Conservation (phyloP, 148 eudicot species). For the Fallopia convolvulus region DNA sequence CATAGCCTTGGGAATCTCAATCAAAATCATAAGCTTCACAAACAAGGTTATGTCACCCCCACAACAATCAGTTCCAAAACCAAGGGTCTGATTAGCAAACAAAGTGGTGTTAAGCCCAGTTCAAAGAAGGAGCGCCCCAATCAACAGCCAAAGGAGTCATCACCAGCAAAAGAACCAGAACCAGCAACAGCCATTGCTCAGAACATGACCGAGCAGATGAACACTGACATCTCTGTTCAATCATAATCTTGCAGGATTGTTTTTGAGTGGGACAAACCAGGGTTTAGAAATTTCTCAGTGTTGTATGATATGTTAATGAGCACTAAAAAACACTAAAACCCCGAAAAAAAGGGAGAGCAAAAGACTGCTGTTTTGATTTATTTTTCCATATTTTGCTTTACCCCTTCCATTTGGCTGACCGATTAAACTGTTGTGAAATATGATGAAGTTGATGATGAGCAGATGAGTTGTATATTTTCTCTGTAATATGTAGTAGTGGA, state of each 20-base stretch:
- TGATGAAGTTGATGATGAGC: slow-evolving; percentile 4
- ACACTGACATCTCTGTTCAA: slow-evolving; percentile 44
- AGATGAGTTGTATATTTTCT: slow-evolving; percentile 32
- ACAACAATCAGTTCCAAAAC: slow-evolving; percentile 32
- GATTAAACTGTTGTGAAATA: slow-evolving; percentile 19
- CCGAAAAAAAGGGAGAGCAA: background rate
- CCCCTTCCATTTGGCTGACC: slow-evolving; percentile 8
- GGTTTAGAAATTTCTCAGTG: slow-evolving; percentile 17
- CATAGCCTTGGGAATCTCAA: slow-evolving; percentile 56
- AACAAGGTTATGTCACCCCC: slow-evolving; percentile 18
- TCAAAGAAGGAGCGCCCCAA: slow-evolving; percentile 25
- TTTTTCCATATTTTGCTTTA: background rate
- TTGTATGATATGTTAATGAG: slow-evolving; percentile 10
- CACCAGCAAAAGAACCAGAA: slow-evolving; percentile 19
- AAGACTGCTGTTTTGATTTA: slow-evolving; percentile 5
- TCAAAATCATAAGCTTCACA: background rate
- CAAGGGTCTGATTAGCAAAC: slow-evolving; percentile 30
- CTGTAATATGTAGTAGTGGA: slow-evolving; percentile 6
- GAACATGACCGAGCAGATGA: slow-evolving; percentile 31
- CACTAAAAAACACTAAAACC: background rate
- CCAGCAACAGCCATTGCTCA: slow-evolving; percentile 15
- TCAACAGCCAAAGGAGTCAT: slow-evolving; percentile 23
- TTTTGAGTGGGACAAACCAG: slow-evolving; percentile 6
- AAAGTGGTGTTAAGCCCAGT: slow-evolving; percentile 1
- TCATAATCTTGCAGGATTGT: slow-evolving; percentile 26